phyloP scores from a whole-genome alignment of 2,329 filamentous ascomycete genomes.

The Metarhizium sp. region DNA sequence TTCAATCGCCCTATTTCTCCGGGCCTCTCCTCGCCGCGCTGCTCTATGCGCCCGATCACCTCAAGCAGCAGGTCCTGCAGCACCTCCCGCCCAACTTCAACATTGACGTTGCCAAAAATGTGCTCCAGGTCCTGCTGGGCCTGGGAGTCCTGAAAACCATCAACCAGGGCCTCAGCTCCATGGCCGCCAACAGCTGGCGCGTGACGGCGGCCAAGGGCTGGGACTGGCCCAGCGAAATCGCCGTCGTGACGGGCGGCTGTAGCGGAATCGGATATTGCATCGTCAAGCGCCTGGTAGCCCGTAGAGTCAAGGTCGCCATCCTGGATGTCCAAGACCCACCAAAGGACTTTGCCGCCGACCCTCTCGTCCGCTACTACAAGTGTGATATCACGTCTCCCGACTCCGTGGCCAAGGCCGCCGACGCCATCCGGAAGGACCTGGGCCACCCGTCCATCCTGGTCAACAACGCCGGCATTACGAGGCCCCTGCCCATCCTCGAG shows the following conservation, averaged over 20 bases:
- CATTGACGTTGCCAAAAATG: constrained; percentile 3
- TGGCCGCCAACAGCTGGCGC: constrained; percentile 22
- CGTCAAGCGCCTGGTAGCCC: constrained; percentile 17
- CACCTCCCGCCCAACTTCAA: constrained; percentile 3
- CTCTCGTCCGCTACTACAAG: constrained; percentile 20
- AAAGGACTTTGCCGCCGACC: constrained; percentile 13
- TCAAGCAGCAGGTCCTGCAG: constrained; percentile 2
- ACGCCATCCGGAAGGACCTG: constrained; percentile 29
- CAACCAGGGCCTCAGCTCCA: constrained; percentile 16
- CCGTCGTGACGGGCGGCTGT: constrained; percentile 34
- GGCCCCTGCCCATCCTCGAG: constrained; percentile 49
- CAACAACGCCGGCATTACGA: constrained; percentile 59
- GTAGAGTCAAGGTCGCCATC: constrained; percentile 55
- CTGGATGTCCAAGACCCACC: constrained; percentile 46
- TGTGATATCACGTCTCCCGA: constrained; percentile 32
- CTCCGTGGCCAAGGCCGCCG: constrained; percentile 33
- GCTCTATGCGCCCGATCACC: constrained; percentile 3
- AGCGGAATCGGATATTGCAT: constrained; percentile 31
- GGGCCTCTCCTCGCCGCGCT: constrained; percentile 10
- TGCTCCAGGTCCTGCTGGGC: constrained; percentile 12
- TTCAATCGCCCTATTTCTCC: constrained; percentile 10
- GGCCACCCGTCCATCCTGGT: constrained; percentile 59
- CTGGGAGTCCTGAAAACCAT: constrained; percentile 14
- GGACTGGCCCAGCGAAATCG: constrained; percentile 31
- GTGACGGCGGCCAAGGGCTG: constrained; percentile 12